Percentiles rank a stretch among this genome's conserved stretches.
phyloP scores from a whole-genome alignment of 2,329 filamentous ascomycete species.

The Pyrenochaeta sp. region DNA sequence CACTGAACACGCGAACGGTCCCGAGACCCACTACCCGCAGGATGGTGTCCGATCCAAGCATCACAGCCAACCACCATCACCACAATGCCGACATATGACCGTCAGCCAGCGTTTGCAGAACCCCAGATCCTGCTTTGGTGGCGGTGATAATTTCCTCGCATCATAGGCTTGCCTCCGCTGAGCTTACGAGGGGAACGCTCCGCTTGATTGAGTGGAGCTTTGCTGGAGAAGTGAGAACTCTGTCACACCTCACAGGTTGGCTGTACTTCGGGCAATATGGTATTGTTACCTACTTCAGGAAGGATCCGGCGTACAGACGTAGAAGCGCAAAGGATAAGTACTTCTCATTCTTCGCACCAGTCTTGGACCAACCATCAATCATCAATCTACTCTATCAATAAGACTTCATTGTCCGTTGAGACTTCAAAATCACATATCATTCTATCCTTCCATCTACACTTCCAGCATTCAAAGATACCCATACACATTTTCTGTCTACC shows the following conservation, averaged over 20 bases:
- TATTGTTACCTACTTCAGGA: constrained; percentile 13
- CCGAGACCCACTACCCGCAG: constrained; percentile 15
- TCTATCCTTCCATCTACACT: not conserved
- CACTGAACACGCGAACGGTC: constrained; percentile 14
- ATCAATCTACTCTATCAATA: constrained; percentile 7
- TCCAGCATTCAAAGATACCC: constrained; percentile 28
- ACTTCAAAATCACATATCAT: constrained; percentile 3
- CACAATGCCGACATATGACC: constrained; percentile 13
- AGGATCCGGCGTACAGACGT: constrained; percentile 10
- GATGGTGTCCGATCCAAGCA: constrained; percentile 24
- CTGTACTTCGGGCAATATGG: constrained; percentile 18
- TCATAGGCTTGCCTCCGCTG: constrained; percentile 13
- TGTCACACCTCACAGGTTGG: constrained; percentile 32
- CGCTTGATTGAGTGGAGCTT: constrained; percentile 26
- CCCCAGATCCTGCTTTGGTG: constrained; percentile 20
- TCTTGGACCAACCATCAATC: constrained; percentile 3
- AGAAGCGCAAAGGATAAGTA: constrained; percentile 34
- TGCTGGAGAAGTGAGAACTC: constrained; percentile 27
- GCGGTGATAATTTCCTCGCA: constrained; percentile 44
- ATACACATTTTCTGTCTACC: constrained; percentile 10
- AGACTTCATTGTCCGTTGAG: constrained; percentile 2
- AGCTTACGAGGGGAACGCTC: constrained; percentile 21
- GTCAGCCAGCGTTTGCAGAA: constrained; percentile 31
- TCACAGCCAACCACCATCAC: constrained; percentile 35
- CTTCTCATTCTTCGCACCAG: constrained; percentile 12